Evolutionary conservation across 495 filamentous ascomycete genomes (phyloP).

Genomic region (Aspergillus affinis): DNA sequence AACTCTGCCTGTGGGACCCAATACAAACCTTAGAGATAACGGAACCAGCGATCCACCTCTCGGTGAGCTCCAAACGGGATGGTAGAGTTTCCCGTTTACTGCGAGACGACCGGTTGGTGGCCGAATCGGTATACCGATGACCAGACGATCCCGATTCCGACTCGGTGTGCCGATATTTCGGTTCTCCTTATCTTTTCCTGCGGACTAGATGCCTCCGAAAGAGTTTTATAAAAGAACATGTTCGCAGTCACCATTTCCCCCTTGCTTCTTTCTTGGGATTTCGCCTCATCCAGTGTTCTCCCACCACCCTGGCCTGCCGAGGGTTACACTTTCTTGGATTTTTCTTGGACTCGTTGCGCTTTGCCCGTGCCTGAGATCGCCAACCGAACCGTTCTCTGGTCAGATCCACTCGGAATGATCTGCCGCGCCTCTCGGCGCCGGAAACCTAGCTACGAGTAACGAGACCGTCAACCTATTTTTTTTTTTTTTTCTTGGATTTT

Average conservation of each 20-base stretch:
- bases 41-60: conserved; percentile 9
- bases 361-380: conserved; percentile 3
- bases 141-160: conserved; percentile 11
- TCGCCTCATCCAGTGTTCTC: not conserved
- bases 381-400: not conserved
- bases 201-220: not conserved
- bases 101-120: not conserved
- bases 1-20: not conserved
- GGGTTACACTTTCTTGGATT: not conserved
- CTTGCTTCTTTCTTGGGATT: not conserved
- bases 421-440: not conserved
- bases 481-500: not conserved
- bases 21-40: not conserved
- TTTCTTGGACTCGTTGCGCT: not conserved
- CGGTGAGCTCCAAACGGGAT: conserved; percentile 20
- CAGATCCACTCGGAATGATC: conserved; percentile 4
- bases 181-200: not conserved
- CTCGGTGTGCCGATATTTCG: conserved; percentile 1
- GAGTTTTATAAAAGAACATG: not conserved
- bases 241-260: not conserved
- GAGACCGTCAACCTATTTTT: not conserved
- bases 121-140: conserved; percentile 25
- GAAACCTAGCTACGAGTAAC: not conserved
- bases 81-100: conserved; percentile 7
- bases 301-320: not conserved